Evolutionary conservation across 768 basidiomycete species (phyloP).

Genomic region (Chlorophyllum brunneum): DNA sequence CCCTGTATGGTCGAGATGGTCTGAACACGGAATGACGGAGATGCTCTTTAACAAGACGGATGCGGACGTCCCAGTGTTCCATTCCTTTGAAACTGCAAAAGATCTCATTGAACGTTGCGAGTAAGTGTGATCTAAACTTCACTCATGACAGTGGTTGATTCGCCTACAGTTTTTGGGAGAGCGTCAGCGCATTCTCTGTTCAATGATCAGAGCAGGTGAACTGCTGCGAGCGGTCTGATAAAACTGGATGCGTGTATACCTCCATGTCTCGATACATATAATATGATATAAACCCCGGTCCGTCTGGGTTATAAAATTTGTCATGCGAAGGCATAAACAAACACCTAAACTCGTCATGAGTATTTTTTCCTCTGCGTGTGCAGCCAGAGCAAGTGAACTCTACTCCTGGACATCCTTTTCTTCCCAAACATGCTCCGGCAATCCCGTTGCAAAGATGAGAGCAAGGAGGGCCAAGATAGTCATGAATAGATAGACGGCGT

Average conservation of each 20-base stretch:
- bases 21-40: conserved; percentile 22
- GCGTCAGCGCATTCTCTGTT: conserved; percentile 1
- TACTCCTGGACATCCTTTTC: conserved; percentile 14
- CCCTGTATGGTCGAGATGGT: conserved; percentile 31
- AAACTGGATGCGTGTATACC: too few relatives aligned
- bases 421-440: conserved; percentile 37
- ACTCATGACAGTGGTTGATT: not conserved
- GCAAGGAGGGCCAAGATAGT: conserved; percentile 28
- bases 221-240: too few relatives aligned
- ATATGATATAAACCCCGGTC: too few relatives aligned
- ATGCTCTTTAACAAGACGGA: conserved; percentile 45
- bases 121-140: not conserved
- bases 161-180: conserved; percentile 5
- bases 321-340: too few relatives aligned
- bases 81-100: not conserved
- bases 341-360: too few relatives aligned
- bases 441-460: conserved; percentile 25
- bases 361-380: too few relatives aligned
- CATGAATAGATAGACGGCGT: conserved; percentile 40
- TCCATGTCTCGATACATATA: too few relatives aligned
- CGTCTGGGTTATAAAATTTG: too few relatives aligned
- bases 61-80: conserved; percentile 19
- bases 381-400: not conserved
- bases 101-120: conserved; percentile 6
- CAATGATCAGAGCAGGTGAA: conserved; percentile 1